These are phyloP conservation scores for Margaritispora aquatica DNA, from an alignment of 495 filamentous ascomycete species.

Conservation along the genomic window DNA sequence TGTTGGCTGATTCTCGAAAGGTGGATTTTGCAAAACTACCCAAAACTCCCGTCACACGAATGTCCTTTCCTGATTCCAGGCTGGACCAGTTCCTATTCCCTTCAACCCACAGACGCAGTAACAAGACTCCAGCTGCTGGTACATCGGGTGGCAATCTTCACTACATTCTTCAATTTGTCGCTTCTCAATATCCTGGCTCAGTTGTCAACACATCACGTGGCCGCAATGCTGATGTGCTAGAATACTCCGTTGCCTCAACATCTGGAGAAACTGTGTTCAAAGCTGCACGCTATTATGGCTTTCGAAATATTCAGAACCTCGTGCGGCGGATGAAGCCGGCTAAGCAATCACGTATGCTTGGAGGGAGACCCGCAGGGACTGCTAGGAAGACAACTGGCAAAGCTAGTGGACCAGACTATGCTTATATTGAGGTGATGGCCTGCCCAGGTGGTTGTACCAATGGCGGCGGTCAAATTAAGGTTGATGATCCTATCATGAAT, in stretches of 20 bases:
- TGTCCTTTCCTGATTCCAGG: constrained; percentile 59
- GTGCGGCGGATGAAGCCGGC: constrained; percentile 83
- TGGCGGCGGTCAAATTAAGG: constrained; percentile 90
- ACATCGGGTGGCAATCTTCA: constrained; percentile 87
- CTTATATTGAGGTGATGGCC: constrained; percentile 97
- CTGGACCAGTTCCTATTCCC: constrained; percentile 70
- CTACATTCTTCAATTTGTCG: constrained; percentile 68
- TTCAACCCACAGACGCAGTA: constrained; percentile 20
- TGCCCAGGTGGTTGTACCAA: constrained; percentile 98
- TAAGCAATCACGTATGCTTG: constrained; percentile 67
- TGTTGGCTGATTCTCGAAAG: constrained; percentile 71
- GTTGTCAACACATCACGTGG: constrained; percentile 63
- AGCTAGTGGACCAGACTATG: constrained; percentile 47
- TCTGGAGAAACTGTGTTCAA: constrained; percentile 59
- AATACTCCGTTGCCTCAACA: constrained; percentile 58
- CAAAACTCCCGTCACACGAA: constrained; percentile 39
- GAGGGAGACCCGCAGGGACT: constrained; percentile 44
- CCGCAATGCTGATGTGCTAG: constrained; percentile 84
- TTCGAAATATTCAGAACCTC: constrained; percentile 95
- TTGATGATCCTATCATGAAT: constrained; percentile 58
- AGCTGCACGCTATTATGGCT: constrained; percentile 89
- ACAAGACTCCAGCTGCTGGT: constrained; percentile 41
- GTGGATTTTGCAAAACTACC: constrained; percentile 68
- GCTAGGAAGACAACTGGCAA: constrained; percentile 39
- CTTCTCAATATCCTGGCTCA: constrained; percentile 61